Evolutionary conservation across 495 filamentous ascomycete species (phyloP).

Genomic region (Aspergillus cavernicola): DNA sequence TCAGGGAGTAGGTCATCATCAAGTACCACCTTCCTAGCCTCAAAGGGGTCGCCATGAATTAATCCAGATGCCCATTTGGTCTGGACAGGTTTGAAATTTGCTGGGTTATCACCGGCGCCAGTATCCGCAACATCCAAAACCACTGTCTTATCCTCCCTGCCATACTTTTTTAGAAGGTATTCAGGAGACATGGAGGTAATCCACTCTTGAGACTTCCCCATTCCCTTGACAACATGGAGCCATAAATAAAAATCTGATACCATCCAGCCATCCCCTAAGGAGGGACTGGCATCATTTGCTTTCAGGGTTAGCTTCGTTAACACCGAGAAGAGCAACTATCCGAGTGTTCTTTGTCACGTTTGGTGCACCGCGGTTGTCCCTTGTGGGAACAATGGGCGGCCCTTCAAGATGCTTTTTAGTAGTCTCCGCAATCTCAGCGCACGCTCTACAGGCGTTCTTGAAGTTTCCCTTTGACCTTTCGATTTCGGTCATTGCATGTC

Average conservation of each 20-base stretch:
- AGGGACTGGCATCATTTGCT: conserved; percentile 1
- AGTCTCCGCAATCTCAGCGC: not conserved
- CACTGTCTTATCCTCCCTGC: conserved; percentile 2
- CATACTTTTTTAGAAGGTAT: conserved; percentile 7
- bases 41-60: conserved; percentile 14
- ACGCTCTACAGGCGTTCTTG: conserved; percentile 7
- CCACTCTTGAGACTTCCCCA: conserved; percentile 14
- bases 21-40: conserved; percentile 9
- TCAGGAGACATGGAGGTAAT: conserved; percentile 5
- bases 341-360: conserved; percentile 9
- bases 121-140: not conserved
- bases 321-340: conserved; percentile 9
- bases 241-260: conserved; percentile 17
- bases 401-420: not conserved
- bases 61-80: conserved; percentile 10
- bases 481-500: not conserved
- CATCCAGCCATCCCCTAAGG: conserved; percentile 16
- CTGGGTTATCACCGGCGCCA: not conserved
- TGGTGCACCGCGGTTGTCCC: conserved; percentile 9
- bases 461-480: not conserved
- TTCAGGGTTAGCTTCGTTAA: not conserved
- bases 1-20: conserved; percentile 1
- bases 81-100: not conserved
- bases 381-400: conserved; percentile 7
- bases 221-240: conserved; percentile 11